Base-by-base conservation (phyloP, 2,329 filamentous ascomycete species). In the Fusarium nelsonii region DNA sequence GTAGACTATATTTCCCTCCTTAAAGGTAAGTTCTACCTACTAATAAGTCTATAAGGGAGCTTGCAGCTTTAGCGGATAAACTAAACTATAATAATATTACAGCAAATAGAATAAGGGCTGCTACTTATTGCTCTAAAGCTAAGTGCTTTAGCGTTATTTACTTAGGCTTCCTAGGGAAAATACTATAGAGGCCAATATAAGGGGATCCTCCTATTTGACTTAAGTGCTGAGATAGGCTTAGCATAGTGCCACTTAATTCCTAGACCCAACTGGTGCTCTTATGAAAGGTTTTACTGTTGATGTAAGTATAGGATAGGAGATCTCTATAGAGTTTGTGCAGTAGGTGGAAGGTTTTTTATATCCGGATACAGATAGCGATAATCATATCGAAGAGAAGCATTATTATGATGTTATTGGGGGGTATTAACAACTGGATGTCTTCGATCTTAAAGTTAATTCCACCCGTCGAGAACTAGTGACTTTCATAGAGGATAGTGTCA, bases 111-210 rank as follows among this genome's bases (percentile, higher is more conserved):
- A 84, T 78, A 0, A 77, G 86, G 4, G 82, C 84, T 3, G 84
- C 84, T 1, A 84, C 84, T 0, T 85, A 88, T 71, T 87, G 85
- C 65, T 88, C 88, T 64, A 86, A 88, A 57, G 85, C 83, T 0
- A 88, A 88, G 65, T 84, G 81, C 43, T 88, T 87, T 46, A 85
- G 85, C 0, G 80, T 88, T 1, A 71, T 86, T 16, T 85, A 83
- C 64, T 78, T 82, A 0, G 82, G 81, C 0, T 71, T 80, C 23
- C 73, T 87, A 1, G 81, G 80, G 20, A 43, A 79, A 76, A 81
- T 16, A 79, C 79, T 0, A 78, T 84, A 4, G 74, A 81, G 3
- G 64, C 66, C 0, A 69, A 82, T 6, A 65, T 77, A 0, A 70
- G 68, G 0, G 78, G 77, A 0, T 74, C 78, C 2, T 63, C 63